phyloP scores from a whole-genome alignment of 306 rosid genomes.

The Begonia loranthoides region DNA sequence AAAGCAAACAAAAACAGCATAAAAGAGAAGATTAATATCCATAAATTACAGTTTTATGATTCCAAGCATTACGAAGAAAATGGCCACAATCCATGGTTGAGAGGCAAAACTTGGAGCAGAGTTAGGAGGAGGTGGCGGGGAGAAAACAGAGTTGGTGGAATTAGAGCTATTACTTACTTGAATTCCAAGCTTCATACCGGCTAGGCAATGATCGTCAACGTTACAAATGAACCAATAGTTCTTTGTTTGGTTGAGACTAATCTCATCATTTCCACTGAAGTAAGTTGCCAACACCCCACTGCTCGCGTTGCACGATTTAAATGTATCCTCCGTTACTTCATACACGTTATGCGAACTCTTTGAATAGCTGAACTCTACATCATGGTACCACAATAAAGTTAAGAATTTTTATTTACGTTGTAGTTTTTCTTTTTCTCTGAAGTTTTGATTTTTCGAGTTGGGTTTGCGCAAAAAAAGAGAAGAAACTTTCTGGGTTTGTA shows the following conservation, averaged over 20 bases:
- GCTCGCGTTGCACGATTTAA: constrained; percentile 20
- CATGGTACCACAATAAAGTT: not conserved
- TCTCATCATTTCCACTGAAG: constrained; percentile 22
- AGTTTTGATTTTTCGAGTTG: not conserved
- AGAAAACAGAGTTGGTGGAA: not conserved
- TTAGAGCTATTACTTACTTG: constrained; percentile 10
- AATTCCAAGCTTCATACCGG: constrained; percentile 23
- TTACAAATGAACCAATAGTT: constrained; percentile 28
- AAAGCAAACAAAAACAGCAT: no score
- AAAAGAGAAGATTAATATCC: no score
- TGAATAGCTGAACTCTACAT: constrained; percentile 23
- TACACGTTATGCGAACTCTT: constrained; percentile 18
- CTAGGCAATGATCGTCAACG: constrained; percentile 23
- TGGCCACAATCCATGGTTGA: not conserved
- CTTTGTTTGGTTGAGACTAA: constrained; percentile 17
- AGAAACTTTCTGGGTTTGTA: no score
- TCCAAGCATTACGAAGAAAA: not conserved
- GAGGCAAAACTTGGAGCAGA: not conserved
- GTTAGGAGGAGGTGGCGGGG: not conserved
- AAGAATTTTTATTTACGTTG: no score
- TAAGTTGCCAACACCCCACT: constrained; percentile 18
- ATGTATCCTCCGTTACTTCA: constrained; percentile 19
- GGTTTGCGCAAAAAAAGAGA: no score
- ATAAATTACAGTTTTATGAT: not conserved
- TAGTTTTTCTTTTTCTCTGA: no score